Percentiles rank a stretch among this genome's conserved stretches.
phyloP scores from a whole-genome alignment of 805 yeast genomes.

The Metschnikowia colocasiae region DNA sequence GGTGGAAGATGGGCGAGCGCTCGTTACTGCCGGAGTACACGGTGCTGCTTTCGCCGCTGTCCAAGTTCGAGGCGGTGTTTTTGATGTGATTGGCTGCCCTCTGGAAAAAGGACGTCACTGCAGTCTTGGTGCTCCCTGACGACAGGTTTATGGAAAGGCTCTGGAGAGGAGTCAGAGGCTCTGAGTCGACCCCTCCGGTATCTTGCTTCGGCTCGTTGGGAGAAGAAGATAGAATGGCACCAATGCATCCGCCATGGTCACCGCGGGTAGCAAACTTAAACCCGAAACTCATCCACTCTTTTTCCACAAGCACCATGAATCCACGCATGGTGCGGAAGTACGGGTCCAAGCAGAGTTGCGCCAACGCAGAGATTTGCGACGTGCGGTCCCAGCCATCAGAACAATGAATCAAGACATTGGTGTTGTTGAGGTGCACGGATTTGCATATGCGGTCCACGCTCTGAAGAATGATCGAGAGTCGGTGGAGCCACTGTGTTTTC shows the following conservation, averaged over 20 bases:
- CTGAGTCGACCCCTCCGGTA: slow-evolving; percentile 8
- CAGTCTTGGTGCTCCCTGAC: slow-evolving; percentile 18
- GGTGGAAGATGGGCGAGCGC: slow-evolving; percentile 86
- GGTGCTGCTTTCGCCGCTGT: not conserved
- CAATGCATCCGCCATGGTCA: slow-evolving; percentile 62
- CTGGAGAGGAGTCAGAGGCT: slow-evolving; percentile 3
- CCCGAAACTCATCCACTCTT: slow-evolving; percentile 95
- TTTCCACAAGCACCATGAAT: slow-evolving; percentile 78
- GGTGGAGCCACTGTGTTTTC: slow-evolving; percentile 76
- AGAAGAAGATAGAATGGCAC: slow-evolving; percentile 30
- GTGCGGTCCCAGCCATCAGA: slow-evolving; percentile 99
- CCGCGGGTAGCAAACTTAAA: slow-evolving; percentile 82
- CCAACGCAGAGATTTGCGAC: slow-evolving; percentile 78
- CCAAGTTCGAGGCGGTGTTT: slow-evolving; percentile 28
- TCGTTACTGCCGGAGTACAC: slow-evolving; percentile 37
- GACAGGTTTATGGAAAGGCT: not conserved
- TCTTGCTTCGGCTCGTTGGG: slow-evolving; percentile 16
- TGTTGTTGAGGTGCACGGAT: slow-evolving; percentile 76
- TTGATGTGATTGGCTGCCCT: slow-evolving; percentile 41
- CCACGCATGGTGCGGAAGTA: slow-evolving; percentile 85
- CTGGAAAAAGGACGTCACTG: slow-evolving; percentile 34
- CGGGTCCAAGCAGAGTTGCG: slow-evolving; percentile 87
- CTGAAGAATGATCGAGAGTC: slow-evolving; percentile 62
- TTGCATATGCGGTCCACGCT: slow-evolving; percentile 76
- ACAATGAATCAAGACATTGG: slow-evolving; percentile 86